phyloP scores from a whole-genome alignment of 352 stramenopile species.

The Pythium vanterpoolii region DNA sequence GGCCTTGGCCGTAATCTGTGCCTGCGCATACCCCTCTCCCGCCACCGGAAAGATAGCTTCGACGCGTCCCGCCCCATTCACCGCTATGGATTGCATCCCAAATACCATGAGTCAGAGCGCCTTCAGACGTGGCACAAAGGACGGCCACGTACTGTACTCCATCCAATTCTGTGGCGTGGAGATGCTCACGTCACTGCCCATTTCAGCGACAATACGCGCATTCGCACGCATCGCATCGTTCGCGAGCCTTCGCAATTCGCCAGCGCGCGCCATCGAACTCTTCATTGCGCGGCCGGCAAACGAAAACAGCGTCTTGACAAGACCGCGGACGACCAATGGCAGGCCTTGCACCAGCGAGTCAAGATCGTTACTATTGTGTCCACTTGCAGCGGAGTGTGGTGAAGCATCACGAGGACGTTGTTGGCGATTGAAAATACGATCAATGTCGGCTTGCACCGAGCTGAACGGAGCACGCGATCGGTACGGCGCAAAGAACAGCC shows the following conservation, averaged over 20 bases:
- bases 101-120: not conserved
- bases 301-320: constrained; percentile 68
- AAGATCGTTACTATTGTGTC: constrained; percentile 30
- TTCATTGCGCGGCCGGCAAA: constrained; percentile 60
- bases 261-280: constrained; percentile 56
- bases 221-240: constrained; percentile 58
- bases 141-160: constrained; percentile 54
- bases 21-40: constrained; percentile 28
- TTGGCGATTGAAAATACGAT: constrained; percentile 46
- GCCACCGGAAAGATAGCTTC: constrained; percentile 65
- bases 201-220: constrained; percentile 38
- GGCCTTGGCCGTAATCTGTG: constrained; percentile 55
- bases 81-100: constrained; percentile 30
- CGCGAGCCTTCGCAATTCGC: constrained; percentile 47
- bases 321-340: constrained; percentile 51
- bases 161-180: constrained; percentile 66
- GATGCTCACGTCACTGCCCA: constrained; percentile 48
- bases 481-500: constrained; percentile 50
- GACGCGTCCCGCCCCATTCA: constrained; percentile 60
- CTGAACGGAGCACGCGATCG: constrained; percentile 43
- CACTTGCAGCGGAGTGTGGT: not conserved
- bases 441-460: constrained; percentile 40
- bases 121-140: not conserved
- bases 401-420: not conserved
- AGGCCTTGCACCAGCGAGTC: constrained; percentile 53